Evolutionary conservation across 208 protist species (phyloP).

Genomic region (Crithidia brevicula): DNA sequence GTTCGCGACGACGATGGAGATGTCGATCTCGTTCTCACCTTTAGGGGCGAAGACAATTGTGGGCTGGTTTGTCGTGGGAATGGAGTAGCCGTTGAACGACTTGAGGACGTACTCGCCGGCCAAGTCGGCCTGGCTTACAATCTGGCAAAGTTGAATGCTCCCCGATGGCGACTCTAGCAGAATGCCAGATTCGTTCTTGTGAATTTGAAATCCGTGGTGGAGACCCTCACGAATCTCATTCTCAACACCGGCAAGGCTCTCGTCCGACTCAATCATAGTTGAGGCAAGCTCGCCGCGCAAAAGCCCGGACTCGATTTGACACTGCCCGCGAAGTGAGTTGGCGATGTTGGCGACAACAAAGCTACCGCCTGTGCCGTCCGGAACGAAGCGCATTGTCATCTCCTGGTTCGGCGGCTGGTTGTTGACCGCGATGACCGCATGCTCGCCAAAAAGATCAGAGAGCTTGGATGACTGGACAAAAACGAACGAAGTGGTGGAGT

Average conservation of each 20-base stretch:
- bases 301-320: conserved; percentile 45
- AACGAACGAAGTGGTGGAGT: conserved; percentile 44
- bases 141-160: conserved; percentile 50
- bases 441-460: conserved; percentile 58
- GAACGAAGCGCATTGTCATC: conserved; percentile 48
- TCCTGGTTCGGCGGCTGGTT: conserved; percentile 45
- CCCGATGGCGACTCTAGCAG: conserved; percentile 37
- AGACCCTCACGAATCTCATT: conserved; percentile 48
- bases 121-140: conserved; percentile 44
- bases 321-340: conserved; percentile 64
- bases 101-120: conserved; percentile 67
- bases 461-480: conserved; percentile 43
- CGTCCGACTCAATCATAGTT: conserved; percentile 43
- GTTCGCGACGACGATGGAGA: conserved; percentile 52
- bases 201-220: conserved; percentile 43
- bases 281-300: conserved; percentile 58
- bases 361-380: conserved; percentile 41
- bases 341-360: conserved; percentile 56
- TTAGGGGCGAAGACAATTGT: conserved; percentile 41
- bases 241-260: conserved; percentile 37
- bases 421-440: conserved; percentile 63
- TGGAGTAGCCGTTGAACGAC: conserved; percentile 44
- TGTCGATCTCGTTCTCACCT: conserved; percentile 32
- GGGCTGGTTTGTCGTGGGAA: conserved; percentile 44
- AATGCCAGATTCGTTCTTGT: conserved; percentile 41